Evolutionary conservation across 1,284 basidiomycete species (phyloP).

Genomic region (Wallemia mellicola): DNA sequence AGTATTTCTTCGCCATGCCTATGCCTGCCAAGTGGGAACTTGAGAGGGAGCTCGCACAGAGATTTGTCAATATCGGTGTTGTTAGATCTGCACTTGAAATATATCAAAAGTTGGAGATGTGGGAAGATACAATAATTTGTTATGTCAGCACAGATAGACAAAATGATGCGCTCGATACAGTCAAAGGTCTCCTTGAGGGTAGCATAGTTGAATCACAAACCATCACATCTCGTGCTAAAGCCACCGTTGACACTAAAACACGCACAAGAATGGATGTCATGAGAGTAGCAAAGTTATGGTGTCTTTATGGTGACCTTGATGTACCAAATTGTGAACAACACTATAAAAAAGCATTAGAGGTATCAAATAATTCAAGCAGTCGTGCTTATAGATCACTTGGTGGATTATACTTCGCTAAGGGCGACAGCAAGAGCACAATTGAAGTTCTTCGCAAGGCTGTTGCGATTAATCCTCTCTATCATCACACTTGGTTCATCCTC

Average conservation of each 20-base stretch:
- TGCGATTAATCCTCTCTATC: slow-evolving; percentile 57
- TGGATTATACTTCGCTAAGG: slow-evolving; percentile 41
- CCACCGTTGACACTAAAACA: slow-evolving; percentile 23
- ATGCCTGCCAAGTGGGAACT: slow-evolving; percentile 71
- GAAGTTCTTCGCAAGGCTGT: slow-evolving; percentile 40
- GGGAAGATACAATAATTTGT: slow-evolving; percentile 75
- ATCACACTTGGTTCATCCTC: slow-evolving; percentile 80
- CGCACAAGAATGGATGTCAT: slow-evolving; percentile 27
- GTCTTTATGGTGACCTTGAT: slow-evolving; percentile 76
- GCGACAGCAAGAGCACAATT: slow-evolving; percentile 33
- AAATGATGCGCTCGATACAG: slow-evolving; percentile 43
- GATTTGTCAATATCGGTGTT: slow-evolving; percentile 55
- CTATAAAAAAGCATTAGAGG: slow-evolving; percentile 56
- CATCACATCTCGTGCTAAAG: slow-evolving; percentile 24
- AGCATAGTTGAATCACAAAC: slow-evolving; percentile 46
- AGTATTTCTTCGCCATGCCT: slow-evolving; percentile 44
- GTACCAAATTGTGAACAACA: slow-evolving; percentile 31
- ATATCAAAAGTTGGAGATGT: slow-evolving; percentile 78
- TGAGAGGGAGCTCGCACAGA: slow-evolving; percentile 53
- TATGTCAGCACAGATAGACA: slow-evolving; percentile 46
- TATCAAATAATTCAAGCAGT: slow-evolving; percentile 48
- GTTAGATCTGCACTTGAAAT: slow-evolving; percentile 63
- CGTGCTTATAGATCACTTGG: slow-evolving; percentile 76
- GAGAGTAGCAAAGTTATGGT: slow-evolving; percentile 78
- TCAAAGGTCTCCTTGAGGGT: slow-evolving; percentile 54